phyloP scores from a whole-genome alignment of 83 land plant genomes.

The Larix sibirica region DNA sequence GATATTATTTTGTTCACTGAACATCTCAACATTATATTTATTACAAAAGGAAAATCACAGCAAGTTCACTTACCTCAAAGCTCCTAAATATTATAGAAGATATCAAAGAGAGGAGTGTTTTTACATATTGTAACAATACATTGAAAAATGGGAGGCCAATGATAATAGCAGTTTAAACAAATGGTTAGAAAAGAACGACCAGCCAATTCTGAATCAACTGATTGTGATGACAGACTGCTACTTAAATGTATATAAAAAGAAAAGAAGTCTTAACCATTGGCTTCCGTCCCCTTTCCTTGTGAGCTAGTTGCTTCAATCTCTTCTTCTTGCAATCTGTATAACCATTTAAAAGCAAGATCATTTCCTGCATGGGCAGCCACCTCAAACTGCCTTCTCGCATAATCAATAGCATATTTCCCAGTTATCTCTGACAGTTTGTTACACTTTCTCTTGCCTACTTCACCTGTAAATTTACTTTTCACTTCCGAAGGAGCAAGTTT shows the following conservation, averaged over 20 bases:
- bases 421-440: background rate
- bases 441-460: background rate
- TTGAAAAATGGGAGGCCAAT: background rate
- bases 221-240: too few species aligned
- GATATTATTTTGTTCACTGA: background rate
- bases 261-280: too few species aligned
- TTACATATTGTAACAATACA: background rate
- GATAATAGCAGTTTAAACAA: too few species aligned
- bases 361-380: conserved; percentile 5
- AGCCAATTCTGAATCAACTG: too few species aligned
- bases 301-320: background rate
- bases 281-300: too few species aligned
- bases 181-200: too few species aligned
- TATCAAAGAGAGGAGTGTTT: background rate
- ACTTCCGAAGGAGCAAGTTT: background rate
- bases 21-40: background rate
- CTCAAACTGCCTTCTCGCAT: conserved; percentile 7
- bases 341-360: conserved; percentile 12
- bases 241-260: too few species aligned
- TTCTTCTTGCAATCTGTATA: conserved; percentile 9
- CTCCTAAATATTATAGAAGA: background rate
- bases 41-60: background rate
- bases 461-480: background rate
- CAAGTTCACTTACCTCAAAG: background rate
- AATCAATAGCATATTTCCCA: background rate